Evolutionary conservation across 352 stramenopile species (phyloP).

Genomic region (Pythium dissimile): DNA sequence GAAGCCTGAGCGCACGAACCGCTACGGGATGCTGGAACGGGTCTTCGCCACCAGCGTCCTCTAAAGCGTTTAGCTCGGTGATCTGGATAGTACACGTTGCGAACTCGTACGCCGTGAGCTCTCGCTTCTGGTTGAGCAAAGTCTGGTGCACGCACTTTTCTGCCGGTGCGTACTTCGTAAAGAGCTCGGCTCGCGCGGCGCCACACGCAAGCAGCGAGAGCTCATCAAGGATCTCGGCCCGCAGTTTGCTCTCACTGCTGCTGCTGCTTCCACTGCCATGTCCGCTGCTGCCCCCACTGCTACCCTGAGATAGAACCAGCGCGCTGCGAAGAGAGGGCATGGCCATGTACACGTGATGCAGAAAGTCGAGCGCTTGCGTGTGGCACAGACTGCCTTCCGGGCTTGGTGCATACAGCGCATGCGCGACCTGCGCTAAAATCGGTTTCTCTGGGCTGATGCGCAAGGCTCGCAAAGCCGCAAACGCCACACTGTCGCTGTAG

Average conservation of each 20-base stretch:
- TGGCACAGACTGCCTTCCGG: conserved; percentile 21
- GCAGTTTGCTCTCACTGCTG: conserved; percentile 29
- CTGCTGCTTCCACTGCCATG: conserved; percentile 11
- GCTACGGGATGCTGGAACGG: conserved; percentile 54
- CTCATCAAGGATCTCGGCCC: conserved; percentile 58
- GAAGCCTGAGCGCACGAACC: conserved; percentile 31
- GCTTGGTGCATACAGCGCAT: conserved; percentile 14
- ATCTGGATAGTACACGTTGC: conserved; percentile 32
- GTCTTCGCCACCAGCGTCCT: conserved; percentile 36
- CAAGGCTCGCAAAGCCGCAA: conserved; percentile 17
- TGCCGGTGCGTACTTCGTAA: conserved; percentile 34
- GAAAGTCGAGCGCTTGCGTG: conserved; percentile 53
- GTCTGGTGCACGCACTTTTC: conserved; percentile 32
- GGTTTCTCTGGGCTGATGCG: conserved; percentile 17
- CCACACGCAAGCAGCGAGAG: conserved; percentile 44
- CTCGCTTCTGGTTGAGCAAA: conserved; percentile 42
- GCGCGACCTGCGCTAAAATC: conserved; percentile 18
- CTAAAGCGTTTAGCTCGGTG: conserved; percentile 37
- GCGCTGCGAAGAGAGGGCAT: conserved; percentile 16
- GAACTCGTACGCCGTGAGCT: conserved; percentile 35
- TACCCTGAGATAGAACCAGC: conserved; percentile 4
- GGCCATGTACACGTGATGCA: conserved; percentile 29
- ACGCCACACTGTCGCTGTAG: conserved; percentile 45
- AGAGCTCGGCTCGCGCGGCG: conserved; percentile 37
- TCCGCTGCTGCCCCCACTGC: not conserved